phyloP scores from a whole-genome alignment of 192 early-diverging fungal genomes.

The Podila verticillata region DNA sequence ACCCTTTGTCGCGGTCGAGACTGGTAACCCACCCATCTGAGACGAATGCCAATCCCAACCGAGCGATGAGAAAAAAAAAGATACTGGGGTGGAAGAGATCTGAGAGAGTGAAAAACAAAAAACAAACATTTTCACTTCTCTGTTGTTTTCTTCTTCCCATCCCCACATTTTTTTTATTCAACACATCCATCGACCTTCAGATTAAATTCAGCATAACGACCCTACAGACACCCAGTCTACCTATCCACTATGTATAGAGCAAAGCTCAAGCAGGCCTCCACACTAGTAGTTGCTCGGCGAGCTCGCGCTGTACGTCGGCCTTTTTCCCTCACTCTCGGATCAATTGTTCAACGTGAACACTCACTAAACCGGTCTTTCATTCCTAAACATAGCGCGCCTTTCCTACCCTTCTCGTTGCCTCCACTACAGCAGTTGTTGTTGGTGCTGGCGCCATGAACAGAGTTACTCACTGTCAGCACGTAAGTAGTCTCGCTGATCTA shows the following conservation, averaged over 20 bases:
- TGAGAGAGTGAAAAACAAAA: not conserved
- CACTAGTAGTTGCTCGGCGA: not conserved
- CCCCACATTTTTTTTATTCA: not conserved
- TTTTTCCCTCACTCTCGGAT: not conserved
- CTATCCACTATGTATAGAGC: not conserved
- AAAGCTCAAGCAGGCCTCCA: not conserved
- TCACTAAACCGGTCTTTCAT: not conserved
- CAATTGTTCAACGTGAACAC: too few species aligned
- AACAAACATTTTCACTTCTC: not conserved
- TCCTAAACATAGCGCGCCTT: not conserved
- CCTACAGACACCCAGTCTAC: too few species aligned
- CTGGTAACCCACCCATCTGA: not conserved
- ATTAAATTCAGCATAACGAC: too few species aligned
- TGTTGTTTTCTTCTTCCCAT: not conserved
- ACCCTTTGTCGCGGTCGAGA: constrained; percentile 2
- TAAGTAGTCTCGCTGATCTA: constrained; percentile 8
- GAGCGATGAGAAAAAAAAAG: too few species aligned
- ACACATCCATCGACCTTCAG: not conserved
- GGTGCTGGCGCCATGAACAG: constrained; percentile 6
- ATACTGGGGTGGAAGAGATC: too few species aligned
- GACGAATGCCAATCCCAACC: not conserved
- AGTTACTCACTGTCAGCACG: constrained; percentile 20
- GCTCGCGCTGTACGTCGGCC: not conserved
- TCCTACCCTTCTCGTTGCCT: constrained; percentile 15
- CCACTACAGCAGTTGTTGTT: constrained; percentile 8